Conservation (phyloP, 768 basidiomycete species). For the Rhizopogon sp. region DNA sequence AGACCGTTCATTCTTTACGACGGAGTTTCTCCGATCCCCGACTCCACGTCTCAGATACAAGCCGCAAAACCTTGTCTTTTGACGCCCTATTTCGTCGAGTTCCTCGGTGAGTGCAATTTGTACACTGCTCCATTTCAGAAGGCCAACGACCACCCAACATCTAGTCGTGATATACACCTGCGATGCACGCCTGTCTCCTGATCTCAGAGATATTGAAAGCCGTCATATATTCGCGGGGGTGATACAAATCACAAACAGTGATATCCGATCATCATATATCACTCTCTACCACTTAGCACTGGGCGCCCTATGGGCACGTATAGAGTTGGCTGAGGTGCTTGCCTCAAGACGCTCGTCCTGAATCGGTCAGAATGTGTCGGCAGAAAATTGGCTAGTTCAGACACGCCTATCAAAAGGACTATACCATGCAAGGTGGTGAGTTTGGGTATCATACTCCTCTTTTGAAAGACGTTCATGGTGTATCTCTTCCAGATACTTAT, state of each 20-base stretch:
- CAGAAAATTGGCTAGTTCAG: too few relatives aligned
- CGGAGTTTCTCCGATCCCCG: too few relatives aligned
- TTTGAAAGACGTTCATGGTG: neutral
- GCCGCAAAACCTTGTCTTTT: neutral
- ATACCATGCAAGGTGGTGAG: neutral
- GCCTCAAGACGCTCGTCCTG: neutral
- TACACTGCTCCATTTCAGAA: neutral
- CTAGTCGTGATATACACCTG: neutral
- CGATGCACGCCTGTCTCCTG: neutral
- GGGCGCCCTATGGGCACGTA: neutral
- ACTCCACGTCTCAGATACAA: neutral
- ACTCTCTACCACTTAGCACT: neutral
- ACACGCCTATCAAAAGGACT: too few relatives aligned
- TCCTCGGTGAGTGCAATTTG: neutral
- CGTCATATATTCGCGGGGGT: neutral
- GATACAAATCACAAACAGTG: neutral
- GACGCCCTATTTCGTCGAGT: neutral
- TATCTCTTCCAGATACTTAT: neutral
- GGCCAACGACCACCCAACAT: neutral
- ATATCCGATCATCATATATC: neutral
- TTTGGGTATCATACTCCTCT: neutral
- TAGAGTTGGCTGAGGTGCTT: neutral
- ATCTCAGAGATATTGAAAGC: neutral
- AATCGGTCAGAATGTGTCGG: neutral
- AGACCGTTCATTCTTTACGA: too few relatives aligned